Evolutionary conservation across 208 protist genomes (phyloP), one percentile per base, ranked within the genome.

Genomic region (Trypanosoma scelopori): DNA sequence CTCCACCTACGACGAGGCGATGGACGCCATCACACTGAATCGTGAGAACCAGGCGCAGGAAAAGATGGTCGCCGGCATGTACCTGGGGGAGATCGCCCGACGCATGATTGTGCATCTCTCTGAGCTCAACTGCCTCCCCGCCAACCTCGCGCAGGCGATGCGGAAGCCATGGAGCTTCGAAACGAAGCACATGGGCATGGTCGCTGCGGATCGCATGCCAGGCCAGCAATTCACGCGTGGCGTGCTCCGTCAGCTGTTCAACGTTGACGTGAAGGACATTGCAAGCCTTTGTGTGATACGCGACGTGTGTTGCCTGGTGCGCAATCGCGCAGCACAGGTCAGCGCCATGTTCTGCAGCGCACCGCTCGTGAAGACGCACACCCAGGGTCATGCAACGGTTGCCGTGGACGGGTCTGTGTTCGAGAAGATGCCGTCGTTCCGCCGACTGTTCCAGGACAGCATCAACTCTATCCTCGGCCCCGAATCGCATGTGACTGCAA

Each of bases 61-160:
- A 82, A 97, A 97, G 83, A 69, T 95, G 47, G 81, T 97, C 47
- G 78, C 89, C n/a, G 92, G 92, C 53, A 92, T 94, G 84, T 97
- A 97, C 74, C 76, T 95, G 18, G 92, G 92, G 32, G 92, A 97
- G 73, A 77, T 97, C 52, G 48, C 59, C 45, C 88, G 89, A 39
- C 79, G 77, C 53, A 71, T 91, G 30, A 72, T 92, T 32, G 64
- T 89, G 57, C 65, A 81, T 53, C 66, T 90, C 20, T 52, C 73
- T 18, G 46, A 79, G 48, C 37, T 78, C 47, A 76, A 76, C 65
- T 82, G 79, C 76, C 78, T 94, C 58, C 79, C 86, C 47, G 37
- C 48, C 22, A 65, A 58, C 53, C 74, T 82, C 46, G 59, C 55
- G 45, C 48, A 75, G 16, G 73, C 58, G 25, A 72, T 92, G 49